Evolutionary conservation across 768 basidiomycete species (phyloP), one percentile per base, ranked within the genome.

Genomic region (Termitomyces sp.): DNA sequence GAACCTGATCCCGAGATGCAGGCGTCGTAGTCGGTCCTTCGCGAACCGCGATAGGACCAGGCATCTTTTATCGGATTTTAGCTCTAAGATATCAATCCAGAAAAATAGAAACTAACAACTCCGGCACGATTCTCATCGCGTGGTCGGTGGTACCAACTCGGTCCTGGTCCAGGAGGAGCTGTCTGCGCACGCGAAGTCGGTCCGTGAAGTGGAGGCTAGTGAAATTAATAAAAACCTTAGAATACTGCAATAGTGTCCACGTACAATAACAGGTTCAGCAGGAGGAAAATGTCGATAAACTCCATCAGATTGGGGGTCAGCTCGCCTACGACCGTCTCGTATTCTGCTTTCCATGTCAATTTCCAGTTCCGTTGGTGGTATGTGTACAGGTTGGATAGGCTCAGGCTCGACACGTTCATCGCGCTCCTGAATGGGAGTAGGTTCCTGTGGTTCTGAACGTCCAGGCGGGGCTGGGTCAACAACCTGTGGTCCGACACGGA

Each of bases 131-230:
- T 32, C 20, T 5, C 24, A 49, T 33, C 35, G 40, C 35, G 46
- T 26, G 57, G 68, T 24, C 26, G 63, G 60, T 75, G 63, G 60
- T 75, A 78, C 76, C 76, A 78, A 49, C 68, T 68, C 45, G 49
- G 51, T 20, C 54, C 55, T 3, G 50, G 57, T 11, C 38, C 56
- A 40, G 69, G 53, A 16, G 75, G 74, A 0, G 71, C 71, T 20
- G 72, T 70, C 5, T 66, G 65, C 8, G 68, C 30, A 46, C 70
- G 63, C 43, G 45, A 9, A 10, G 55, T 46, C 53, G 52, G 36
- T 0, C 11, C 38, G 33, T 41, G 22, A 16, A 33, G 52, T 16
- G 61, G 53, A 53, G 59, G 52, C 50, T 64, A 51, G 10, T 33
- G 35, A 43, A 62, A 63, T 30, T 16, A 16, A 50, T 41, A 47